Percentiles rank a stretch among this genome's conserved stretches.
phyloP scores from a whole-genome alignment of 805 yeast species.

The Barnettozyma vustinii region DNA sequence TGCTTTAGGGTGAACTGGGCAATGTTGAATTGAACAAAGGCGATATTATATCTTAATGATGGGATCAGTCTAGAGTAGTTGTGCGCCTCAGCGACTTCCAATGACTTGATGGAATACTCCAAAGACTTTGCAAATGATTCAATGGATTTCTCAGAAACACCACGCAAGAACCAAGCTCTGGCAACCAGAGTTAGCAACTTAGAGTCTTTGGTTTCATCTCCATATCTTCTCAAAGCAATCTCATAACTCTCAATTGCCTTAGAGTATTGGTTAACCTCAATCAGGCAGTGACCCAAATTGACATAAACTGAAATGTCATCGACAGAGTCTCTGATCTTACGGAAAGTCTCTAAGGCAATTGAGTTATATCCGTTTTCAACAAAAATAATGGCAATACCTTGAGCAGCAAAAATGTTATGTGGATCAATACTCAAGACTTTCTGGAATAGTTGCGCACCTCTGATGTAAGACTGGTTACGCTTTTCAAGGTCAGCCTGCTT shows the following conservation, averaged over 20 bases:
- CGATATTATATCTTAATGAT: slow-evolving; percentile 67
- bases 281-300: slow-evolving; percentile 81
- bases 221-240: slow-evolving; percentile 62
- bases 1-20: slow-evolving; percentile 76
- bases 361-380: slow-evolving; percentile 76
- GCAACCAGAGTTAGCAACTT: slow-evolving; percentile 70
- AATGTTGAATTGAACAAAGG: slow-evolving; percentile 77
- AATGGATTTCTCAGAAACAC: slow-evolving; percentile 57
- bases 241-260: slow-evolving; percentile 89
- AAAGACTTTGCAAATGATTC: slow-evolving; percentile 58
- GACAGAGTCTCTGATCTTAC: slow-evolving; percentile 85
- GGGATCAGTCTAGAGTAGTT: slow-evolving; percentile 35
- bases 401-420: slow-evolving; percentile 90
- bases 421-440: slow-evolving; percentile 84
- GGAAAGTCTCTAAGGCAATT: slow-evolving; percentile 77
- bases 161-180: slow-evolving; percentile 84
- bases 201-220: slow-evolving; percentile 55
- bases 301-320: slow-evolving; percentile 78
- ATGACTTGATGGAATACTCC: slow-evolving; percentile 57
- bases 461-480: slow-evolving; percentile 66
- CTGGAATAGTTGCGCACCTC: slow-evolving; percentile 90
- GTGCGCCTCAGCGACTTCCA: slow-evolving; percentile 26
- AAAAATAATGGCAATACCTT: slow-evolving; percentile 90
- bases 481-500: slow-evolving; percentile 47
- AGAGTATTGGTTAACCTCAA: slow-evolving; percentile 74